Conservation (phyloP, 805 yeast genomes). For the Yueomyces sinensis region DNA sequence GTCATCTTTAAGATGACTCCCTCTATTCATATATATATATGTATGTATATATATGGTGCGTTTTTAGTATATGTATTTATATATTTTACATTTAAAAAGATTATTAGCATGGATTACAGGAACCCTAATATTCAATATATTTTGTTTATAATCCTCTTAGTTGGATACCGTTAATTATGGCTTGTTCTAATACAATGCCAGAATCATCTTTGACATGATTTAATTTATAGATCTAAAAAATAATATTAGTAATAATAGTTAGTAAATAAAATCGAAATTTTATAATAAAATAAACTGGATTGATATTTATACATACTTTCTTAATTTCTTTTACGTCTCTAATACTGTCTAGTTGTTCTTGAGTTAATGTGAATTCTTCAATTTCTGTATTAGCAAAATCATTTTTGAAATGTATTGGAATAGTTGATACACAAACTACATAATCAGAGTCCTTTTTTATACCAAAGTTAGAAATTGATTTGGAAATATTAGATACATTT, state of each 20-base stretch:
- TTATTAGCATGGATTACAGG: too few relatives aligned
- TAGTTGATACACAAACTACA: constrained; percentile 40
- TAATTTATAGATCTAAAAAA: background rate
- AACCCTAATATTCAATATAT: too few relatives aligned
- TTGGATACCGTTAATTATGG: constrained; percentile 35
- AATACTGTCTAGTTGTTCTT: constrained; percentile 19
- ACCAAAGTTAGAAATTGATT: constrained; percentile 61
- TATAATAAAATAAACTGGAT: background rate
- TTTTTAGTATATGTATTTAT: too few relatives aligned
- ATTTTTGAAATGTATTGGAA: constrained; percentile 12
- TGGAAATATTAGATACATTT: constrained; percentile 54
- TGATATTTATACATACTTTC: constrained; percentile 22
- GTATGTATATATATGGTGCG: too few relatives aligned
- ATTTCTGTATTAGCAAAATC: constrained; percentile 23
- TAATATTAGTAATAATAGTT: too few relatives aligned
- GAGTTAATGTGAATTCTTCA: constrained; percentile 21
- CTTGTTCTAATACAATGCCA: constrained; percentile 25
- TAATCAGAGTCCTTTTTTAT: constrained; percentile 35
- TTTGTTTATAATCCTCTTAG: constrained; percentile 25
- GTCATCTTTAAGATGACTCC: too few relatives aligned
- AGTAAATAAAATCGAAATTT: too few relatives aligned
- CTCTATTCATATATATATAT: background rate
- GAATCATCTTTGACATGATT: constrained; percentile 2
- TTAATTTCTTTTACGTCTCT: constrained; percentile 25
- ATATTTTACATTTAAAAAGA: too few relatives aligned